Percentiles rank a stretch among this genome's conserved stretches.
Conservation (phyloP, 1,139 yeast genomes). For the Tardiomyces blankii region DNA sequence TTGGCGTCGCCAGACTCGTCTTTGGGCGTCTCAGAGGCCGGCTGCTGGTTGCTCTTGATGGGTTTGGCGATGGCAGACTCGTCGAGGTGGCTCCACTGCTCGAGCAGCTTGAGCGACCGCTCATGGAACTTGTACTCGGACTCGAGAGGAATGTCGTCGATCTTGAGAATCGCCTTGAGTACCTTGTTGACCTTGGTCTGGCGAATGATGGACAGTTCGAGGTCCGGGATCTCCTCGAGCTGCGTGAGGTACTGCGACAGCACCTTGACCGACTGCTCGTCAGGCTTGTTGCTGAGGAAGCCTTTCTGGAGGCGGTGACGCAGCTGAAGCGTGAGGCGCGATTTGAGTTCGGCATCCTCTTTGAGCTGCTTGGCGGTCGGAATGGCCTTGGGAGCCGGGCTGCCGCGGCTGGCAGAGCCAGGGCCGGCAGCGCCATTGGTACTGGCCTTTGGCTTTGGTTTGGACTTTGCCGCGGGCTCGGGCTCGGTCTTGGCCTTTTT, state of each 20-base stretch:
- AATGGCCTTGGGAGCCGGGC: constrained; percentile 1
- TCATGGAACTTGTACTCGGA: constrained; percentile 15
- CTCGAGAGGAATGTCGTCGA: constrained; percentile 18
- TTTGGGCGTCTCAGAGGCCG: constrained; percentile 2
- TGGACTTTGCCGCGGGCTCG: constrained; percentile 1
- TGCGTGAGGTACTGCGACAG: constrained; percentile 17
- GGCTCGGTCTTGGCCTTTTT: constrained; percentile 2
- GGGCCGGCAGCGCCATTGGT: neutral
- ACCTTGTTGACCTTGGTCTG: constrained; percentile 27
- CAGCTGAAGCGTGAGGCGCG: constrained; percentile 6
- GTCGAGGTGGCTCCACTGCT: constrained; percentile 18
- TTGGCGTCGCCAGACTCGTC: constrained; percentile 7
- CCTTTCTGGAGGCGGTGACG: constrained; percentile 25
- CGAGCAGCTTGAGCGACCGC: constrained; percentile 18
- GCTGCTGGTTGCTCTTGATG: neutral
- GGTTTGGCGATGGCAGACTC: constrained; percentile 15
- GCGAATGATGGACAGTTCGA: constrained; percentile 26
- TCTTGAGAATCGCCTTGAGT: constrained; percentile 18
- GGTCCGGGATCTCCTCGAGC: constrained; percentile 22
- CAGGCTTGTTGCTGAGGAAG: constrained; percentile 19
- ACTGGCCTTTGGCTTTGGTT: neutral
- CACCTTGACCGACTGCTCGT: constrained; percentile 13
- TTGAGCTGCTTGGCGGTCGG: constrained; percentile 13
- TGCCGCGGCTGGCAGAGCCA: neutral
- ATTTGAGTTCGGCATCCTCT: constrained; percentile 9